Conservation (phyloP, 2,329 filamentous ascomycete genomes). For the Rasamsonia emersonii region DNA sequence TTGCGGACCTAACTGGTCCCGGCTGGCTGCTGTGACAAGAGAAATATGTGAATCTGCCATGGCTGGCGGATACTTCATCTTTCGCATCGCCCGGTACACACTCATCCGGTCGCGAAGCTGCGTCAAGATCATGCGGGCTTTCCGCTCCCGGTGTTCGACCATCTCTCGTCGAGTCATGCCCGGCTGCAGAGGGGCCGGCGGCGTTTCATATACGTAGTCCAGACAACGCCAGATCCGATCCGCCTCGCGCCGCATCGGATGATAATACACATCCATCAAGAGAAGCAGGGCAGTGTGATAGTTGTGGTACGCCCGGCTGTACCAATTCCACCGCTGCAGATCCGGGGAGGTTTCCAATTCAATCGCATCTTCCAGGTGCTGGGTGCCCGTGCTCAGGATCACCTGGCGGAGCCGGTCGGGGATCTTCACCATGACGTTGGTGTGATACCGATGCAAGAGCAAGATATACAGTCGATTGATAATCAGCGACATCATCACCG, state of each 20-base stretch:
- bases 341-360: slow-evolving; percentile 45
- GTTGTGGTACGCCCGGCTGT: slow-evolving; percentile 61
- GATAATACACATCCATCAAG: slow-evolving; percentile 57
- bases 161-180: slow-evolving; percentile 11
- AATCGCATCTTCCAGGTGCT: slow-evolving; percentile 47
- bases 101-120: slow-evolving; percentile 47
- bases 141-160: slow-evolving; percentile 39
- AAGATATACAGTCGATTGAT: slow-evolving; percentile 57
- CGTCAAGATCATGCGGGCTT: slow-evolving; percentile 52
- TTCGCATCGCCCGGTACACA: slow-evolving; percentile 21
- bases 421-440: slow-evolving; percentile 23
- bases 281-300: slow-evolving; percentile 64
- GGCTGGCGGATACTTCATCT: slow-evolving; percentile 18
- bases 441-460: slow-evolving; percentile 60
- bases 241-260: slow-evolving; percentile 49
- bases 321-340: slow-evolving; percentile 59
- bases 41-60: slow-evolving; percentile 7
- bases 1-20: neutral
- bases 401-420: slow-evolving; percentile 54
- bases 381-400: slow-evolving; percentile 52
- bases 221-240: slow-evolving; percentile 62
- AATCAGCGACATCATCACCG: slow-evolving; percentile 56
- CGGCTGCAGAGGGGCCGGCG: slow-evolving; percentile 42
- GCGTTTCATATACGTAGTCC: slow-evolving; percentile 58
- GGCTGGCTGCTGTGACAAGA: neutral